These are phyloP conservation scores for Irpex sp. DNA, from an alignment of 1,284 basidiomycete genomes.

Conservation along the genomic window DNA sequence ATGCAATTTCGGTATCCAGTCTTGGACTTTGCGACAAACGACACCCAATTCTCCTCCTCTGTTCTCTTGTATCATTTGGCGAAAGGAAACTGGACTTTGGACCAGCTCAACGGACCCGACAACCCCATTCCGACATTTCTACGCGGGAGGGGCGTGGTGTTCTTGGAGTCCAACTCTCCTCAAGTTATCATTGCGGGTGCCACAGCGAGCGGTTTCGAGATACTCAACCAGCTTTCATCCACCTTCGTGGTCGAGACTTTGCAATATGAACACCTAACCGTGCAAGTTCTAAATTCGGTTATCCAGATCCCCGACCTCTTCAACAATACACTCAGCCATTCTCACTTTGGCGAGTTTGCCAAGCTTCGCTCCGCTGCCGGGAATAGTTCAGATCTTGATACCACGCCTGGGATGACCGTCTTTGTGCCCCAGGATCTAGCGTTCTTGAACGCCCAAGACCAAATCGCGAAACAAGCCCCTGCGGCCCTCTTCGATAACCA, in stretches of 20 bases:
- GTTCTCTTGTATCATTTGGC: constrained; percentile 7
- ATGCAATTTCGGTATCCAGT: background rate
- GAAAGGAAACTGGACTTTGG: background rate
- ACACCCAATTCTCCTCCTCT: constrained; percentile 3
- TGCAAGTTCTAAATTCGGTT: constrained; percentile 2
- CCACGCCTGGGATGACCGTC: background rate
- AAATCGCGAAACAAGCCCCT: background rate
- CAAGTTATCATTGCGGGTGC: background rate
- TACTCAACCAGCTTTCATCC: constrained; percentile 1
- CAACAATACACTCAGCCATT: too few relatives aligned
- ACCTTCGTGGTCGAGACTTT: background rate
- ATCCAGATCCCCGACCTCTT: constrained; percentile 2
- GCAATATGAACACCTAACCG: background rate
- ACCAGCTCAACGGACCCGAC: background rate
- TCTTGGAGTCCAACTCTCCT: background rate
- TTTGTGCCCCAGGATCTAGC: constrained; percentile 5
- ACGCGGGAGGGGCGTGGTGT: background rate
- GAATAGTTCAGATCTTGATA: background rate
- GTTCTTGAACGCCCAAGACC: background rate
- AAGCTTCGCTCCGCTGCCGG: background rate
- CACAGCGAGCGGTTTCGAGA: constrained; percentile 1
- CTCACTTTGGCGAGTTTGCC: background rate
- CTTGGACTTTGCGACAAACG: background rate
- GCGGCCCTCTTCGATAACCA: constrained; percentile 2
- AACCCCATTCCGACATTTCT: constrained; percentile 5